phyloP scores from a whole-genome alignment of 2,329 filamentous ascomycete species.

The Nothophoma quercina region DNA sequence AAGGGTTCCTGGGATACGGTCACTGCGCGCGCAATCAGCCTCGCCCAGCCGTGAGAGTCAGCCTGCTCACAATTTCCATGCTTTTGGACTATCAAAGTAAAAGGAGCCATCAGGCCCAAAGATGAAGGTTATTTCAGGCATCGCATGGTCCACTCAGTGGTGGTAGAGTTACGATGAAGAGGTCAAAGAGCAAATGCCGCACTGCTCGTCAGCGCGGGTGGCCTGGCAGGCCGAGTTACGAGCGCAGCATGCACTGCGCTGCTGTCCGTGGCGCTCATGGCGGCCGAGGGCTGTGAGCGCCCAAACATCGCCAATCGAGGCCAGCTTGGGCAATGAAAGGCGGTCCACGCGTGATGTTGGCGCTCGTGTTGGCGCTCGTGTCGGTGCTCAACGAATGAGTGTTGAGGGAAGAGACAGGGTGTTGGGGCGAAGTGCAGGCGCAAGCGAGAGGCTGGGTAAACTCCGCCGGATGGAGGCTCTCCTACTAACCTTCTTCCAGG shows the following conservation, averaged over 20 bases:
- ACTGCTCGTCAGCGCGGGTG: conserved; percentile 18
- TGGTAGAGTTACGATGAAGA: conserved; percentile 3
- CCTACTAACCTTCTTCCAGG: background rate
- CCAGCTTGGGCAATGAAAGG: conserved; percentile 7
- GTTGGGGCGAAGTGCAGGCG: conserved; percentile 11
- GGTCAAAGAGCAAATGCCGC: background rate
- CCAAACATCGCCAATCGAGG: conserved; percentile 20
- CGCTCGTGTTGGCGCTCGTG: conserved; percentile 8
- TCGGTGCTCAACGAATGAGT: conserved; percentile 2
- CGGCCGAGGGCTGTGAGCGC: conserved; percentile 17
- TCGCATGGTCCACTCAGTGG: conserved; percentile 26
- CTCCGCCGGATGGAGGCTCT: background rate
- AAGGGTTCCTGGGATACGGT: conserved; percentile 43
- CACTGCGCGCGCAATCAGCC: conserved; percentile 37
- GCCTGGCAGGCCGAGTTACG: conserved; percentile 1
- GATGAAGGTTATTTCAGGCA: conserved; percentile 46
- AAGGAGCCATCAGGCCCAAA: conserved; percentile 48
- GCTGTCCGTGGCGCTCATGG: conserved; percentile 16
- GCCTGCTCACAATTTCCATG: conserved; percentile 46
- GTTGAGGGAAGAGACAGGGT: background rate
- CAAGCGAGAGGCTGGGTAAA: conserved; percentile 7
- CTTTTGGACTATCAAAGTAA: conserved; percentile 47
- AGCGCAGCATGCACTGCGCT: conserved; percentile 1
- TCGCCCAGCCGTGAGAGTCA: background rate
- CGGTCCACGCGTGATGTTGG: conserved; percentile 11